Evolutionary conservation across 306 rosid genomes (phyloP), one percentile per base, ranked within the genome.

Genomic region (Quercus mongolica): DNA sequence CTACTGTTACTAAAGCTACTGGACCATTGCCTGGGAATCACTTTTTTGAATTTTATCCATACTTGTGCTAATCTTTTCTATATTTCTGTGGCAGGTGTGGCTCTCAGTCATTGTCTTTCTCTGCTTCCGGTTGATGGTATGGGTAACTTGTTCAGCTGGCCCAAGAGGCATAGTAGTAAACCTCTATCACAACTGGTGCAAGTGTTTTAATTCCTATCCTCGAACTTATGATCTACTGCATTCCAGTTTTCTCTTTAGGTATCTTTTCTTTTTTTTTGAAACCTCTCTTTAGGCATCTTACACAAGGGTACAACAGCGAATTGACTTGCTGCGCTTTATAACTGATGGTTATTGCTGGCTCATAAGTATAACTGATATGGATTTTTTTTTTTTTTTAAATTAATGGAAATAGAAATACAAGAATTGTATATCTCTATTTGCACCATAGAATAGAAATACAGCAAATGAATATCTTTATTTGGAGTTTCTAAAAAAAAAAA

Each of bases 161-260:
- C 99, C 2, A 17, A 80, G 82, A 88, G 99, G 87, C 97, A 93
- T 76, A 91, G 78, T 35, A 87, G 89, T 80, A 85, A 78, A 82
- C 96, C 97, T 74, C 41, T 1, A 33, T 33, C 41, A 33, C 7
- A 5, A 33, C 1, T 33, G 41, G 7, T 33, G 41, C 41, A 1
- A 33, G 41, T 33, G 7, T 33, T 33, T 5, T 5, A 33, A 33
- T 6, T 1, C 41, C 41, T 33, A 33, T 33, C 7, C 7, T 33
- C 7, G 41, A 33, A 33, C 41, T 33, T 33, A 33, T 33, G 41
- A 5, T 33, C 7, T 33, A 33, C 41, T 5, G 8, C 41, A 33
- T 33, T 33, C 41, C 2, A 33, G 41, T 6, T 33, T 33, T 33
- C 41, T 5, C 41, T 33, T 33, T 26, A 26, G 26, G 26, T 26